A percentile compares a stretch with the other conserved stretches of the same genome.
phyloP scores from a whole-genome alignment of 495 filamentous ascomycete species.

The Hypoxylon trugodes region DNA sequence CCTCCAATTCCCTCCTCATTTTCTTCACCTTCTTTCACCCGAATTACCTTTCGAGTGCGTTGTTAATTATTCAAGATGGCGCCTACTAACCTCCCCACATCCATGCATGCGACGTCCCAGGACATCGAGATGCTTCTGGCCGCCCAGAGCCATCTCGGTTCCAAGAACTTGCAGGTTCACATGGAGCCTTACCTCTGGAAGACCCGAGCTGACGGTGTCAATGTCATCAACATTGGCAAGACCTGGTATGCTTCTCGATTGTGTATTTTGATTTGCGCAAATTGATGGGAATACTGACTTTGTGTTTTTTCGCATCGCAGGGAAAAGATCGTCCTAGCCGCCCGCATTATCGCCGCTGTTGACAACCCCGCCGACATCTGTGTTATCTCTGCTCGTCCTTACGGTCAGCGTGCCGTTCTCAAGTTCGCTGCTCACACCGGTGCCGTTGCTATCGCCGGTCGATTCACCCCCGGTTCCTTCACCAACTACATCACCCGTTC shows the following conservation, averaged over 20 bases:
- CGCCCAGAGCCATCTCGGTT: conserved; percentile 95
- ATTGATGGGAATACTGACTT: conserved; percentile 18
- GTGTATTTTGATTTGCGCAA: conserved; percentile 36
- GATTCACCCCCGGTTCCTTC: conserved; percentile 99
- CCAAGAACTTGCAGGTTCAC: conserved; percentile 98
- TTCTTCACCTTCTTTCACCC: conserved; percentile 51
- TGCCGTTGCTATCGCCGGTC: conserved; percentile 96
- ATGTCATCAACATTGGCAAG: conserved; percentile 99
- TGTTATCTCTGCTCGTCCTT: conserved; percentile 98
- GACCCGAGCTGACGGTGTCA: conserved; percentile 96
- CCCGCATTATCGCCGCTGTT: conserved; percentile 96
- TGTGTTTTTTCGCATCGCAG: conserved; percentile 57
- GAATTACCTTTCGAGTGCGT: conserved; percentile 47
- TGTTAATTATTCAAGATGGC: conserved; percentile 79
- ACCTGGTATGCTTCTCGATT: conserved; percentile 79
- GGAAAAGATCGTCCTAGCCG: conserved; percentile 99
- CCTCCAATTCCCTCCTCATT: conserved; percentile 57
- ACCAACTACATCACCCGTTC: conserved; percentile 99
- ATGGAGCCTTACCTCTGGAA: conserved; percentile 99
- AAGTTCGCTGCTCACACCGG: conserved; percentile 99
- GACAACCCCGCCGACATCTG: conserved; percentile 99
- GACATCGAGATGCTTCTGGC: conserved; percentile 99
- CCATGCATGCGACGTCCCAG: conserved; percentile 73
- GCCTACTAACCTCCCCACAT: conserved; percentile 86
- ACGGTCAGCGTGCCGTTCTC: conserved; percentile 98